phyloP scores from a whole-genome alignment of 2,329 filamentous ascomycete genomes.

The Cryphonectria radicalis region DNA sequence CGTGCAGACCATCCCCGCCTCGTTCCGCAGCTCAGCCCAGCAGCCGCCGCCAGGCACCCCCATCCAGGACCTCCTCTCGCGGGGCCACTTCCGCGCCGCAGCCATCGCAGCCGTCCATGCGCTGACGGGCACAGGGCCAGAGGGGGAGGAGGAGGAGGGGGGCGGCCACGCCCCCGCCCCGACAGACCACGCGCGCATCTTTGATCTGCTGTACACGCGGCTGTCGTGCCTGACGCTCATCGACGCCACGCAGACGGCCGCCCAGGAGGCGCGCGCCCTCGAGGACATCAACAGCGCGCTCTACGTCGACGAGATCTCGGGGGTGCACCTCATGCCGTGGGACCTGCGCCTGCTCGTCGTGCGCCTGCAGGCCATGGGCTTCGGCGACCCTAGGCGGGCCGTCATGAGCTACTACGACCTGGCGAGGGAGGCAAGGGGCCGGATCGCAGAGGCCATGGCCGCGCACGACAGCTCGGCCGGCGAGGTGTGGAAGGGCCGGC shows the following conservation, averaged over 20 bases:
- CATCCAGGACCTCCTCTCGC: conserved; percentile 68
- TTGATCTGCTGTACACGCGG: conserved; percentile 78
- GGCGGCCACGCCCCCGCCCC: conserved; percentile 45
- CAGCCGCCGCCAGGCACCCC: conserved; percentile 67
- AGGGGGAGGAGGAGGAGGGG: background rate
- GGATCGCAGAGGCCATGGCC: conserved; percentile 53
- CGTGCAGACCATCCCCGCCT: conserved; percentile 59
- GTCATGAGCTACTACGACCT: conserved; percentile 93
- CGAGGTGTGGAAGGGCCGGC: conserved; percentile 70
- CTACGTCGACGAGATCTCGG: conserved; percentile 60
- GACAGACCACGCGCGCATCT: conserved; percentile 68
- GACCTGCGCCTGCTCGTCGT: conserved; percentile 81
- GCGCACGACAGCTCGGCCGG: conserved; percentile 57
- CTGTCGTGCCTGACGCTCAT: conserved; percentile 82
- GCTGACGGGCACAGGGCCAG: conserved; percentile 54
- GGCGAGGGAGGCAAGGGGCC: conserved; percentile 73
- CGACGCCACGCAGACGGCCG: conserved; percentile 71
- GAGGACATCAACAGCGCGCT: conserved; percentile 63
- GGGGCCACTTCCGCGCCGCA: conserved; percentile 80
- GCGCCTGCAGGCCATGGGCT: conserved; percentile 82
- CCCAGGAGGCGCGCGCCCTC: conserved; percentile 66
- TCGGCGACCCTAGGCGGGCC: conserved; percentile 79
- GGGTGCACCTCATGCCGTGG: conserved; percentile 80
- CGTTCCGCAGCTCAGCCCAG: conserved; percentile 72
- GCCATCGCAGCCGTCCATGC: conserved; percentile 69